Percentiles rank a stretch among this genome's conserved stretches.
Evolutionary conservation across 345 rosid species (phyloP).

Genomic region (Xanthoceras sorbifolium): DNA sequence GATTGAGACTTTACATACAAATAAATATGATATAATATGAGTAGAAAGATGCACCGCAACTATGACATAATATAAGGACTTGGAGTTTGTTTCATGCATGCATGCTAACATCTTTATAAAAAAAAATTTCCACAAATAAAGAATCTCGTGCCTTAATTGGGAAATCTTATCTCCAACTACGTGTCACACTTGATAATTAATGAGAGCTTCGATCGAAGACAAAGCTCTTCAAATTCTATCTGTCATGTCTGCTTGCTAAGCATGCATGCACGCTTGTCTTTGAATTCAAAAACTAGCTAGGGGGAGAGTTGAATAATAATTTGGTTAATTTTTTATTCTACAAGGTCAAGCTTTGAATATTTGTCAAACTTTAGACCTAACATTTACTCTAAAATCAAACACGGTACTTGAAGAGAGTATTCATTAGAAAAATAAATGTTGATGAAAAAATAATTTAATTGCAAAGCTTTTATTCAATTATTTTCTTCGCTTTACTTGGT

Average conservation of each 20-base stretch:
- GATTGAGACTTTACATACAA: too few relatives aligned
- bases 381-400: neutral
- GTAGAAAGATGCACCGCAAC: too few relatives aligned
- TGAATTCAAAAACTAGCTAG: neutral
- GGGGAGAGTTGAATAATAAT: neutral
- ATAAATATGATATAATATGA: too few relatives aligned
- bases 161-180: neutral
- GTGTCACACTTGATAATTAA: neutral
- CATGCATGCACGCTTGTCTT: neutral
- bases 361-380: neutral
- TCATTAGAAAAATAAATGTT: neutral
- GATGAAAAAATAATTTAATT: neutral
- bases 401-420: neutral
- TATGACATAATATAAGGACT: too few relatives aligned
- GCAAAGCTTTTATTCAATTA: neutral
- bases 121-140: neutral
- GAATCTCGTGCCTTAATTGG: slow-evolving; percentile 1
- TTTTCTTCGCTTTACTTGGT: neutral
- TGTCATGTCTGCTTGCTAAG: slow-evolving; percentile 14
- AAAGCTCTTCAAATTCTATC: slow-evolving; percentile 10
- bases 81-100: neutral
- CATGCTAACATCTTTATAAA: too few relatives aligned
- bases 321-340: neutral
- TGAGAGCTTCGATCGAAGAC: neutral
- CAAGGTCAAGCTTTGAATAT: neutral